Conservation (phyloP, 2,329 filamentous ascomycete species). For the Cladophialophora psammophila region DNA sequence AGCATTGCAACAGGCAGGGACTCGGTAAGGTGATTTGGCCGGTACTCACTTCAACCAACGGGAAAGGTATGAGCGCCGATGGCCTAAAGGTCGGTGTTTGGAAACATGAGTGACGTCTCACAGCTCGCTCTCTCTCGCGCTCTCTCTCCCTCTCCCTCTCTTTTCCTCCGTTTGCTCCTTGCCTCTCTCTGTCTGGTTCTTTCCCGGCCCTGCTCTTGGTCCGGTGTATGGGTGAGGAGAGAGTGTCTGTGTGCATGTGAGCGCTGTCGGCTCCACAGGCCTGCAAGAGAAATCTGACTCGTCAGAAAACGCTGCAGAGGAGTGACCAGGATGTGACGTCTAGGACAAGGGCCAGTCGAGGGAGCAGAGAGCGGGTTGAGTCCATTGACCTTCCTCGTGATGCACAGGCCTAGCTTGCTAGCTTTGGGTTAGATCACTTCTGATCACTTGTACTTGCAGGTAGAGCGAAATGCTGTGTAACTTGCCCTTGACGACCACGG, state of each 20-base stretch:
- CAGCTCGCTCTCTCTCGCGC: background rate
- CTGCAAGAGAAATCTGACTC: constrained; percentile 2
- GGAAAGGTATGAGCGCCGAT: background rate
- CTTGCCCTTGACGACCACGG: background rate
- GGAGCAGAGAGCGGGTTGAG: background rate
- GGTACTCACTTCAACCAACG: background rate
- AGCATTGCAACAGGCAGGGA: background rate
- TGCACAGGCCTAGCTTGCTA: background rate
- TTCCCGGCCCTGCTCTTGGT: background rate
- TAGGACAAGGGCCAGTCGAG: background rate
- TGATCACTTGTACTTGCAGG: too few relatives aligned
- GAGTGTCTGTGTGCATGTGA: background rate
- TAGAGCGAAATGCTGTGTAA: background rate
- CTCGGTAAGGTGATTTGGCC: background rate
- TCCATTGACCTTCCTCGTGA: background rate
- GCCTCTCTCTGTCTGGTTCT: background rate
- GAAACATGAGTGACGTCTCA: background rate
- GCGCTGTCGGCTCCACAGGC: background rate
- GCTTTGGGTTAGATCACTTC: constrained; percentile 1
- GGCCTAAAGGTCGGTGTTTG: background rate
- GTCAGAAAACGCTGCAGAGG: background rate
- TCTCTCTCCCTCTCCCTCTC: background rate
- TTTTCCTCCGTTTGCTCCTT: background rate
- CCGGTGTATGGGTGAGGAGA: background rate
- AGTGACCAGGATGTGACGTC: background rate